These are phyloP conservation scores for Solanum chmielewskii DNA, from an alignment of 257 asterid species.

Conservation along the genomic window DNA sequence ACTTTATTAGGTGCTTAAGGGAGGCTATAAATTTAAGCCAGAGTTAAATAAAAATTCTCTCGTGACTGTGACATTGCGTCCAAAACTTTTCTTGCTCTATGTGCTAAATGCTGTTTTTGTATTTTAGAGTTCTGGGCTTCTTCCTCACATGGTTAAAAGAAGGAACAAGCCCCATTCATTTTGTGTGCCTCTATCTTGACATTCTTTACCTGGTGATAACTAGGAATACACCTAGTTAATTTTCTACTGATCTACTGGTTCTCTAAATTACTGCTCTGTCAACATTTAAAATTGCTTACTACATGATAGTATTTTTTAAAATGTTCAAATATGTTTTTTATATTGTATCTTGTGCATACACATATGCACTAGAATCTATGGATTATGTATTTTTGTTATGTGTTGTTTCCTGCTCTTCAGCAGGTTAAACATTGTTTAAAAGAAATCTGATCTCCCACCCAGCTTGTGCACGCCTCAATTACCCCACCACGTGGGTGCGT, in stretches of 20 bases:
- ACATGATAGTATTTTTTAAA: not conserved
- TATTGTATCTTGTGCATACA: not conserved
- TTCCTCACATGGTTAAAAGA: not conserved
- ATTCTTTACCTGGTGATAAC: not conserved
- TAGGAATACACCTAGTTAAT: not conserved
- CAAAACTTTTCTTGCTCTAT: not conserved
- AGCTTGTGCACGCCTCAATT: not conserved
- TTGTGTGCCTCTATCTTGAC: not conserved
- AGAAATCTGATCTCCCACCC: not conserved
- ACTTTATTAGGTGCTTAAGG: not conserved
- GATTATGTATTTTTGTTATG: not conserved
- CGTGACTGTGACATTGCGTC: not conserved
- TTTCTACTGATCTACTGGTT: not conserved
- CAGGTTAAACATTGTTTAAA: not conserved
- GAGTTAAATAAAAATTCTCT: not conserved
- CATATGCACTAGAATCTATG: not conserved
- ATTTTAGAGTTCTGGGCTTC: not conserved
- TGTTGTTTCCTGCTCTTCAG: not conserved
- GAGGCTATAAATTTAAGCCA: not conserved
- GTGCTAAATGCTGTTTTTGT: not conserved
- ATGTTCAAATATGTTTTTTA: not conserved
- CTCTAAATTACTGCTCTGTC: not conserved
- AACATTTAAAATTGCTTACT: not conserved
- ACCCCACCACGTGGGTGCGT: not conserved
- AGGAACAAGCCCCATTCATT: not conserved